Evolutionary conservation across 331 rosid genomes (phyloP), one percentile per base, ranked within the genome.

Genomic region (Acacia concinna): DNA sequence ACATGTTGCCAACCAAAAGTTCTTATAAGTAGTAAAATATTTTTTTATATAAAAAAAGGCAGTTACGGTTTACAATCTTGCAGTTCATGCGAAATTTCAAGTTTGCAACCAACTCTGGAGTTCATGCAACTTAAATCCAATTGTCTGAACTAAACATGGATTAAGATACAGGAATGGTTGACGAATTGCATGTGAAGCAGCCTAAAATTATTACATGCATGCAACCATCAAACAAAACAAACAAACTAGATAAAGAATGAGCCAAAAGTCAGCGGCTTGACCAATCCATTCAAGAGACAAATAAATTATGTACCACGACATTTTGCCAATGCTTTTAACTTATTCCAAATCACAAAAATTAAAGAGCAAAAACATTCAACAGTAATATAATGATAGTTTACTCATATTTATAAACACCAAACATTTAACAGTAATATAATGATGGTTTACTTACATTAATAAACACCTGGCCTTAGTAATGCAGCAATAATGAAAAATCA

Each of bases 401-500:
- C 18, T 28, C 46, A 18, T 46, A 69, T 15, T 25, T 15, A n/a
- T n/a, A n/a, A n/a, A n/a, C n/a, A n/a, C n/a, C n/a, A 35, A 35
- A 2, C 38, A 35, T 38, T 2, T 68, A 27, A 43, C 6, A 23
- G 43, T 25, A 31, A 43, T 14, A 23, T 23, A 5, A 14, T 41
- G 34, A 41, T 11, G 49, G 37, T 68, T 41, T 5, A 25, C 14
- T 25, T 68, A 27, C 25, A 68, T 12, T 25, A 6, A 38, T 38
- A 38, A 8, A 38, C 17, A 28, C 17, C 60, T 44, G 27, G 21
- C 41, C 60, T 41, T 28, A 28, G 60, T 68, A 51, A 72, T 63
- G 1, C 77, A 71, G 74, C 79, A 9, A 13, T 21, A 66, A 31
- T 20, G 31, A 25, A 85, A 79, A 65, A 43, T 38, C 73, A 75